A percentile compares a stretch with the other conserved stretches of the same genome.
phyloP scores from a whole-genome alignment of 2,329 filamentous ascomycete genomes.

The Ophiostoma ulmi region DNA sequence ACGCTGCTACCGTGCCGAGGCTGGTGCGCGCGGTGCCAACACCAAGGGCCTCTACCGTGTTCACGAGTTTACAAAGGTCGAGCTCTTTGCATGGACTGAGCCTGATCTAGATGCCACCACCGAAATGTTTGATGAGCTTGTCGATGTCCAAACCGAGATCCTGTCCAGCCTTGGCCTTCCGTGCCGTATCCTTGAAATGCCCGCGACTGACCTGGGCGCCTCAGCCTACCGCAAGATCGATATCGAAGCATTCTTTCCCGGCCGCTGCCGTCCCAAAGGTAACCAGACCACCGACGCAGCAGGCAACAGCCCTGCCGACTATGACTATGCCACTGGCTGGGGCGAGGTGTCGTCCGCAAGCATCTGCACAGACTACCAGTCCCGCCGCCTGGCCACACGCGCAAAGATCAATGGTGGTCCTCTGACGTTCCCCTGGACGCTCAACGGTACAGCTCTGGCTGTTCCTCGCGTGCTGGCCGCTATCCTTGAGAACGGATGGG shows the following conservation, averaged over 20 bases:
- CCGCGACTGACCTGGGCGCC: constrained; percentile 78
- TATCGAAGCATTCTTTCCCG: constrained; percentile 92
- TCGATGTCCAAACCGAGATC: constrained; percentile 81
- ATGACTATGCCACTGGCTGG: constrained; percentile 64
- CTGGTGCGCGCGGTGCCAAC: constrained; percentile 79
- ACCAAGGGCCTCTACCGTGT: constrained; percentile 95
- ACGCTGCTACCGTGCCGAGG: constrained; percentile 93
- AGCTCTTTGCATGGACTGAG: constrained; percentile 88
- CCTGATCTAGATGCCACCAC: constrained; percentile 49
- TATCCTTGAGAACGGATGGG: constrained; percentile 85
- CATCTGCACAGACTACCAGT: constrained; percentile 93
- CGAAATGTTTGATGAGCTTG: constrained; percentile 74
- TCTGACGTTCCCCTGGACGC: constrained; percentile 74
- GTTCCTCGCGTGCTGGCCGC: constrained; percentile 86
- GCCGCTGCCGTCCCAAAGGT: constrained; percentile 46
- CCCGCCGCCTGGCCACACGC: constrained; percentile 71
- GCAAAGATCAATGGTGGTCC: constrained; percentile 53
- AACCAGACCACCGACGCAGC: neutral
- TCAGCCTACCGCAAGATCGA: constrained; percentile 83
- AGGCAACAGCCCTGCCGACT: constrained; percentile 30
- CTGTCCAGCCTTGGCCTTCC: constrained; percentile 70
- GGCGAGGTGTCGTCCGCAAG: constrained; percentile 89
- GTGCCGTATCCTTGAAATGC: constrained; percentile 91
- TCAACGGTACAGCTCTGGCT: constrained; percentile 91
- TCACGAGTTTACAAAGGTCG: constrained; percentile 97